phyloP scores from a whole-genome alignment of 1,284 basidiomycete species.

The Cystobasidium pallidum region DNA sequence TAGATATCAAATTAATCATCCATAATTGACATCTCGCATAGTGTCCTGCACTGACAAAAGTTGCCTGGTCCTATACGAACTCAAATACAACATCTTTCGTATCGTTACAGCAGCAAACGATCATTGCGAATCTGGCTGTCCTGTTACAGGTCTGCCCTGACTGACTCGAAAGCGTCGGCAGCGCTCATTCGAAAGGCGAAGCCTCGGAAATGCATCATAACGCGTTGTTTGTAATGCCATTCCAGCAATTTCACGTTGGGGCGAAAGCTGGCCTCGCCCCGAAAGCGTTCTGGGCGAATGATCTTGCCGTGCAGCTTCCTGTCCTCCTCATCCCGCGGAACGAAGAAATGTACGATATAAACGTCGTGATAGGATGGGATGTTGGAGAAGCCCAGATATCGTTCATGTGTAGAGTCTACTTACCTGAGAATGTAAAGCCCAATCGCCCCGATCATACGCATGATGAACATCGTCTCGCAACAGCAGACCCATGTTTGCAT shows the following conservation, averaged over 20 bases:
- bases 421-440: slow-evolving; percentile 11
- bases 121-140: no score
- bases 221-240: slow-evolving; percentile 28
- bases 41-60: no score
- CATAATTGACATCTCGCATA: no score
- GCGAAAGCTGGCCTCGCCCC: background rate
- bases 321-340: background rate
- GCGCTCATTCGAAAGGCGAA: slow-evolving; percentile 11
- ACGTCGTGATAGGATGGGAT: no score
- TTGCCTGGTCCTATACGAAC: no score
- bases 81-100: no score
- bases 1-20: no score
- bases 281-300: background rate
- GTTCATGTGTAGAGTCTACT: background rate
- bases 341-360: background rate
- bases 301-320: slow-evolving; percentile 4
- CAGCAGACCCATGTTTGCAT: slow-evolving; percentile 17
- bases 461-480: slow-evolving; percentile 4
- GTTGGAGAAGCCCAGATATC: background rate
- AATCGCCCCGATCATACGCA: slow-evolving; percentile 12
- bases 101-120: no score
- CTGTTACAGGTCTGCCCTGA: no score
- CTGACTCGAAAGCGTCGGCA: background rate
- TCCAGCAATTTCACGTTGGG: background rate
- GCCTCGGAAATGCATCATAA: slow-evolving; percentile 16